Base-by-base conservation (phyloP, 768 basidiomycete genomes). In the Astraeus odoratus region DNA sequence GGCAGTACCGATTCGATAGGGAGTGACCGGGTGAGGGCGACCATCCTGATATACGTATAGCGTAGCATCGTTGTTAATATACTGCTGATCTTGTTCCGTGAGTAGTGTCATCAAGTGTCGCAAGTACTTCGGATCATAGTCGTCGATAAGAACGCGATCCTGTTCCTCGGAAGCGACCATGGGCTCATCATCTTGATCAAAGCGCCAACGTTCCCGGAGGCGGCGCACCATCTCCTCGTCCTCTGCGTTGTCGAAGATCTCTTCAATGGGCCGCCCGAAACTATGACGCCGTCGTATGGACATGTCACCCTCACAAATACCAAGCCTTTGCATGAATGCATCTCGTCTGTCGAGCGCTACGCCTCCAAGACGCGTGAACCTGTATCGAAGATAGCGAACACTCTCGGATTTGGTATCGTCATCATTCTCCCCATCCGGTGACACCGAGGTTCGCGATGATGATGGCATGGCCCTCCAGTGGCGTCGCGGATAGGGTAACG, bases 351-450 rank as follows among this genome's bases (percentile, higher is more conserved):
- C 92, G 15, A 95, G 54, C 50, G 80, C 69, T 12, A 82, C 59
- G 23, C 88, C 77, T 3, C 94, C 94, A 26, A 86, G 88, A 44
- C 95, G 86, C 1, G 92, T 92, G 46, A 75, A 64, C 8, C 95
- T 84, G 39, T 84, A 56, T 49, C 94, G 86, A 45, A 91, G 57
- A 33, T 55, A 58, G 12, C 56, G 59, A 8, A 58, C 39, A 37
- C 31, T 63, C 54, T 48, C 59, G 22, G 27, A 38, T 41, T 16
- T 62, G 48, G 22, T 57, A 53, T 40, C 64, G 7, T 57, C 51
- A 27, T 56, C 57, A 13, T 38, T 39, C 5, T 51, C 51, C 19
- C 36, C 27, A 36, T 53, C 44, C 15, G 67, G 56, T 36, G 65
- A 53, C 36, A 67, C 54, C 22, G 70, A 47, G 27, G 67, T 47